These are phyloP conservation scores for Cryptococcus floricola DNA, from an alignment of 1,284 basidiomycete species.

Conservation along the genomic window DNA sequence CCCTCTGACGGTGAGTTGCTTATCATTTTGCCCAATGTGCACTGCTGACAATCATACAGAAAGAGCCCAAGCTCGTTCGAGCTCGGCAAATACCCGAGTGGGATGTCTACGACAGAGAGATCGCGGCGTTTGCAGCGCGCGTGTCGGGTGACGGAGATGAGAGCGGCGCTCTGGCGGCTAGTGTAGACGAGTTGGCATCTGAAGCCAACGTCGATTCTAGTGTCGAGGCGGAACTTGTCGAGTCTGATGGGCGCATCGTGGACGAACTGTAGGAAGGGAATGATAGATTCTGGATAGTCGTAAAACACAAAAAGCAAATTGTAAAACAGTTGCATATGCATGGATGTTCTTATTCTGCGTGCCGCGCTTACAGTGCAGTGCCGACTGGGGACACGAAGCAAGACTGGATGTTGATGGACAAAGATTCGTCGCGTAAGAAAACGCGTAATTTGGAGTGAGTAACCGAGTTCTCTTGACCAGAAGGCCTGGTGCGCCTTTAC, in stretches of 20 bases:
- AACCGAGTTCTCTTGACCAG: no score
- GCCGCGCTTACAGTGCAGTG: no score
- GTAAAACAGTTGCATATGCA: not conserved
- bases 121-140: slow-evolving; percentile 60
- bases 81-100: slow-evolving; percentile 96
- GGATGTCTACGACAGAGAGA: slow-evolving; percentile 75
- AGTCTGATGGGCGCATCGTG: slow-evolving; percentile 9
- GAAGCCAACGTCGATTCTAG: slow-evolving; percentile 19
- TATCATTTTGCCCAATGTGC: not conserved
- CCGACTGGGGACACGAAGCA: no score
- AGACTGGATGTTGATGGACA: no score
- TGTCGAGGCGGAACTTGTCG: slow-evolving; percentile 1
- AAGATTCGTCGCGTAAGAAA: no score
- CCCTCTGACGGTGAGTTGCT: slow-evolving; percentile 68
- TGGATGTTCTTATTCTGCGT: not conserved
- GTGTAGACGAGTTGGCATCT: slow-evolving; percentile 68
- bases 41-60: slow-evolving; percentile 53
- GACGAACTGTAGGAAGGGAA: slow-evolving; percentile 20
- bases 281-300: not conserved
- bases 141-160: slow-evolving; percentile 44
- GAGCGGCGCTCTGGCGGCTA: slow-evolving; percentile 58
- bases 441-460: no score
- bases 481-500: no score
- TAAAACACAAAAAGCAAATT: not conserved
- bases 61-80: slow-evolving; percentile 90